phyloP scores from a whole-genome alignment of 192 early-diverging fungal species.

The Backusella mclennaniae region DNA sequence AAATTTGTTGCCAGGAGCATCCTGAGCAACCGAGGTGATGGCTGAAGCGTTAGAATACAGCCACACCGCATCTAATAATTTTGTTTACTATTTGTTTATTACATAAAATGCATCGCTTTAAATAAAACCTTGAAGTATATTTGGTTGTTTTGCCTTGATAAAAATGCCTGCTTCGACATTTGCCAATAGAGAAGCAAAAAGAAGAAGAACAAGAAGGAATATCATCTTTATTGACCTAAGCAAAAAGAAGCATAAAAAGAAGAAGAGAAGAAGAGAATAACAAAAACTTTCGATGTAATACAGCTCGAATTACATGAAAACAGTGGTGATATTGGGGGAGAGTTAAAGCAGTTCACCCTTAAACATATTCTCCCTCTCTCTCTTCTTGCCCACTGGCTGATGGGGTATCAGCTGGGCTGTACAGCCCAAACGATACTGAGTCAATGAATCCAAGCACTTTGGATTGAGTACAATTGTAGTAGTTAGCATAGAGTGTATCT shows the following conservation, averaged over 20 bases:
- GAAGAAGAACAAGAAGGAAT: not conserved
- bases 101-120: not conserved
- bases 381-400: not conserved
- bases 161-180: constrained; percentile 10
- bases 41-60: constrained; percentile 17
- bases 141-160: constrained; percentile 7
- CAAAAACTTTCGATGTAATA: not conserved
- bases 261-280: not conserved
- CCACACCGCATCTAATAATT: constrained; percentile 12
- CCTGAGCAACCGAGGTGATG: constrained; percentile 2
- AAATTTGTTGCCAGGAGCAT: constrained; percentile 1
- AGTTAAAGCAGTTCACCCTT: constrained; percentile 10
- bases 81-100: not conserved
- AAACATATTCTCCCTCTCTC: not conserved
- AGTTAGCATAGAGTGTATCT: not conserved
- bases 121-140: constrained; percentile 12
- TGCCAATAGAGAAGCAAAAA: not conserved
- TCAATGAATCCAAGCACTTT: not conserved
- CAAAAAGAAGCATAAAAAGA: not conserved
- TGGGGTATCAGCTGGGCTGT: not conserved
- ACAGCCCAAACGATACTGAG: not conserved
- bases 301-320: not conserved
- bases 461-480: too few species aligned
- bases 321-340: not conserved
- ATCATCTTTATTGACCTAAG: not conserved